These are phyloP conservation scores for Saccharomycopsis hybrid DNA, from an alignment of 1,139 yeast species.

Conservation along the genomic window DNA sequence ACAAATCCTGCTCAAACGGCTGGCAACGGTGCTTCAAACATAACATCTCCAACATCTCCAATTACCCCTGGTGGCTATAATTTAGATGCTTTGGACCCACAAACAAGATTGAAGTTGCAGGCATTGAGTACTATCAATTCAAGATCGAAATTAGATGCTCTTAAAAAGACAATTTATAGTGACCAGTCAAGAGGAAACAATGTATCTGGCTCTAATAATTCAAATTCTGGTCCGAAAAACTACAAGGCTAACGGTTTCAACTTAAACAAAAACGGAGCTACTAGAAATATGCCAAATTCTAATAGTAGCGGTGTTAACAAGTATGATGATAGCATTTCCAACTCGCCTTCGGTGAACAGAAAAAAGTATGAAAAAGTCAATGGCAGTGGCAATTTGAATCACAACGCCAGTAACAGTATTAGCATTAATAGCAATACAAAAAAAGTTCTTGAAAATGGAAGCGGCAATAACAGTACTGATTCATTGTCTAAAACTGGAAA, in stretches of 20 bases:
- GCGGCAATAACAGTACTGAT: neutral
- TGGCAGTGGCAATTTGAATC: neutral
- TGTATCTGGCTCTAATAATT: neutral
- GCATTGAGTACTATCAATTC: conserved; percentile 60
- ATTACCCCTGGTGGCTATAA: conserved; percentile 25
- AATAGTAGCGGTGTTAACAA: conserved; percentile 3
- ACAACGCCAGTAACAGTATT: too few relatives aligned
- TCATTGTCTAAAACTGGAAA: neutral
- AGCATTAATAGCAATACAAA: too few relatives aligned
- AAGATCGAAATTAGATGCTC: conserved; percentile 52
- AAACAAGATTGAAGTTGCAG: conserved; percentile 47
- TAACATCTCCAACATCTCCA: conserved; percentile 28
- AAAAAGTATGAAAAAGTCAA: neutral
- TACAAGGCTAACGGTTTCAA: neutral
- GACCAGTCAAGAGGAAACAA: conserved; percentile 2
- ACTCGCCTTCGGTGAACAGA: neutral
- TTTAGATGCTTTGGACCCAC: conserved; percentile 34
- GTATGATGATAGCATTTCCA: neutral
- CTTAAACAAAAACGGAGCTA: conserved; percentile 20
- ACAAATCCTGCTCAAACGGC: neutral
- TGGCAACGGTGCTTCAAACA: conserved; percentile 24
- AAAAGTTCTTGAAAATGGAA: neutral
- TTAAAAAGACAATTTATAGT: conserved; percentile 32
- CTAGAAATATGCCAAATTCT: conserved; percentile 16
- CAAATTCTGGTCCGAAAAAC: neutral